phyloP scores from a whole-genome alignment of 176 grass and related monocot genomes.

The Saccharum spontaneum region DNA sequence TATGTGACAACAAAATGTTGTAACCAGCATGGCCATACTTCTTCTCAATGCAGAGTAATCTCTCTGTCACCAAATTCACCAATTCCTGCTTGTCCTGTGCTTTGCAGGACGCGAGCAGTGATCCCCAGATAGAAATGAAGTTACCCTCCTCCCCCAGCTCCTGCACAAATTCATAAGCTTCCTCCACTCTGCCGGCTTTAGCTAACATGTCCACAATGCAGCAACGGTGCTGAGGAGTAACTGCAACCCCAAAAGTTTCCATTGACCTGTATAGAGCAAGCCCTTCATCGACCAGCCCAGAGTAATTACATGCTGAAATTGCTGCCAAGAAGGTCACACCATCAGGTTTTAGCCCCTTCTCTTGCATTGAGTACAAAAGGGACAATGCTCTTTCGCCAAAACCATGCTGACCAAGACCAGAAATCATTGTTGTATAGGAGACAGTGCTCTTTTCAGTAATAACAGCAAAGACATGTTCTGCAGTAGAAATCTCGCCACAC shows the following conservation, averaged over 20 bases:
- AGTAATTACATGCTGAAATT: slow-evolving; percentile 79
- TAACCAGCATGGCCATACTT: slow-evolving; percentile 64
- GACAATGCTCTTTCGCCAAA: slow-evolving; percentile 59
- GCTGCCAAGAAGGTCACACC: slow-evolving; percentile 66
- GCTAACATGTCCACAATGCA: slow-evolving; percentile 70
- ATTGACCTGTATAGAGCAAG: slow-evolving; percentile 73
- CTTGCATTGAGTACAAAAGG: slow-evolving; percentile 72
- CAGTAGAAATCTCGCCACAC: slow-evolving; percentile 66
- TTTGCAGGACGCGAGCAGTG: slow-evolving; percentile 77
- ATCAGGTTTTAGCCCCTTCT: slow-evolving; percentile 58
- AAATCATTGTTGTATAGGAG: slow-evolving; percentile 83
- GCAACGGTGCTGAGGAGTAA: slow-evolving; percentile 75
- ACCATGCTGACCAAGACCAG: slow-evolving; percentile 77
- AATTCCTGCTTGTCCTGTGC: slow-evolving; percentile 61
- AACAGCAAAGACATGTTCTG: slow-evolving; percentile 64
- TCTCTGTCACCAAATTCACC: slow-evolving; percentile 58
- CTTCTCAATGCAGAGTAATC: slow-evolving; percentile 60
- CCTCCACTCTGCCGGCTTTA: slow-evolving; percentile 70
- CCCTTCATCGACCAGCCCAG: slow-evolving; percentile 74
- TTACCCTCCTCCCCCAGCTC: slow-evolving; percentile 63
- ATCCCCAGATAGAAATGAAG: slow-evolving; percentile 82
- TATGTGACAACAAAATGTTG: slow-evolving; percentile 67
- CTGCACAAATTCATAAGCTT: slow-evolving; percentile 72
- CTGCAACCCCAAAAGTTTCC: slow-evolving; percentile 49
- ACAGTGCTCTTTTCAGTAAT: slow-evolving; percentile 75